Evolutionary conservation across 495 filamentous ascomycete genomes (phyloP).

Genomic region (Aspergillus incahuasiensis): DNA sequence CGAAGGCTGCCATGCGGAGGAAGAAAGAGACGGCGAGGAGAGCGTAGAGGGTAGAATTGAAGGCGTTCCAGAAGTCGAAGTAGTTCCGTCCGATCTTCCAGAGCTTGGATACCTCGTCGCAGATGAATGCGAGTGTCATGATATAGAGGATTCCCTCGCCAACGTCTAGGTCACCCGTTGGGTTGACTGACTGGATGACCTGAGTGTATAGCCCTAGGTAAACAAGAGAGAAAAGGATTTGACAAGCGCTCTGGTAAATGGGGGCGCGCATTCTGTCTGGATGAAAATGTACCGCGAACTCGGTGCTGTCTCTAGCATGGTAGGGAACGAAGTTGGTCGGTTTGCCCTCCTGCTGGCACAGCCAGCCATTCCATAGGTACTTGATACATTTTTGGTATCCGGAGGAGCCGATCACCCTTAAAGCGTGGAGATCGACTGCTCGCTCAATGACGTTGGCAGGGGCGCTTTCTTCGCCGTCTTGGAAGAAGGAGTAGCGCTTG

Average conservation of each 20-base stretch:
- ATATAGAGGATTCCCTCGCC: slow-evolving; percentile 80
- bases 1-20: slow-evolving; percentile 70
- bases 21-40: slow-evolving; percentile 72
- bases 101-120: slow-evolving; percentile 79
- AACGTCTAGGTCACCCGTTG: slow-evolving; percentile 72
- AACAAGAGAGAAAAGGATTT: slow-evolving; percentile 77
- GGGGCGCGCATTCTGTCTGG: slow-evolving; percentile 92
- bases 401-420: slow-evolving; percentile 78
- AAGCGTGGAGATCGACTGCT: slow-evolving; percentile 86
- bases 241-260: slow-evolving; percentile 83
- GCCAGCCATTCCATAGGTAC: slow-evolving; percentile 92
- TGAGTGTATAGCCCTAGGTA: slow-evolving; percentile 82
- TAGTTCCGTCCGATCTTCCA: slow-evolving; percentile 91
- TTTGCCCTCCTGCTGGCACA: slow-evolving; percentile 89
- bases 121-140: slow-evolving; percentile 90
- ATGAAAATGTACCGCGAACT: slow-evolving; percentile 77
- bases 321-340: slow-evolving; percentile 83
- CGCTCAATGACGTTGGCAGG: slow-evolving; percentile 87
- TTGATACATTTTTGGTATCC: slow-evolving; percentile 95
- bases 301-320: slow-evolving; percentile 64
- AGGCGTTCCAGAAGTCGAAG: slow-evolving; percentile 91
- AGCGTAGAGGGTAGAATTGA: slow-evolving; percentile 78
- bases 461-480: slow-evolving; percentile 62
- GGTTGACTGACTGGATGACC: slow-evolving; percentile 90
- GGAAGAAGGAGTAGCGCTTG: slow-evolving; percentile 80